A percentile compares a stretch with the other conserved stretches of the same genome.
phyloP scores from a whole-genome alignment of 805 yeast species.

The Peterozyma toletana region DNA sequence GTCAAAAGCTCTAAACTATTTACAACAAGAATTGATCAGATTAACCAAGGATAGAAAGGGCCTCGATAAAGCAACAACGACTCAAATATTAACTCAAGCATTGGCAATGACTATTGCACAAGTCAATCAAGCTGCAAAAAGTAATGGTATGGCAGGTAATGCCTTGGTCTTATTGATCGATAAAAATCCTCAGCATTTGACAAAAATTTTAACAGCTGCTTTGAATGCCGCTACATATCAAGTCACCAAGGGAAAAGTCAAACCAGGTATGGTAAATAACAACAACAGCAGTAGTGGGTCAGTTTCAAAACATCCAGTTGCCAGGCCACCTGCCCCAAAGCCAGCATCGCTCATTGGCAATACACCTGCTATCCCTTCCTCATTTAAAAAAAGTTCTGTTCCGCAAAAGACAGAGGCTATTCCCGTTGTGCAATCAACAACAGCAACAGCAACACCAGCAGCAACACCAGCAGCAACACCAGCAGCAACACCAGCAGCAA shows the following conservation, averaged over 20 bases:
- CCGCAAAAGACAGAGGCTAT: not conserved
- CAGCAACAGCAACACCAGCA: not conserved
- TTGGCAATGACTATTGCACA: constrained; percentile 90
- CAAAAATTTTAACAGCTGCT: constrained; percentile 73
- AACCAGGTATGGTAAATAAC: constrained; percentile 13
- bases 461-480: constrained; percentile 13
- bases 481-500: constrained; percentile 19
- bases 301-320: constrained; percentile 13
- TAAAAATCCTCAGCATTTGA: constrained; percentile 73
- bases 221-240: constrained; percentile 69
- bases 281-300: constrained; percentile 3
- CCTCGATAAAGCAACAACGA: constrained; percentile 73
- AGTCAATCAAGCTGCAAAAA: constrained; percentile 81
- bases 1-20: constrained; percentile 66
- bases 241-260: constrained; percentile 47
- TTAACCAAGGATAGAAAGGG: constrained; percentile 74
- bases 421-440: not conserved
- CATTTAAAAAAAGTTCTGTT: not conserved
- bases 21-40: constrained; percentile 80
- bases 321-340: constrained; percentile 9
- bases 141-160: constrained; percentile 72
- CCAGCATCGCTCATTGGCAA: not conserved
- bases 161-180: constrained; percentile 74
- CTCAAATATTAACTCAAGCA: constrained; percentile 82
- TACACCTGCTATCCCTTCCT: not conserved